Percentiles rank a stretch among this genome's conserved stretches.
phyloP scores from a whole-genome alignment of 1,284 basidiomycete genomes.

The Coniferiporia sulphurascens region DNA sequence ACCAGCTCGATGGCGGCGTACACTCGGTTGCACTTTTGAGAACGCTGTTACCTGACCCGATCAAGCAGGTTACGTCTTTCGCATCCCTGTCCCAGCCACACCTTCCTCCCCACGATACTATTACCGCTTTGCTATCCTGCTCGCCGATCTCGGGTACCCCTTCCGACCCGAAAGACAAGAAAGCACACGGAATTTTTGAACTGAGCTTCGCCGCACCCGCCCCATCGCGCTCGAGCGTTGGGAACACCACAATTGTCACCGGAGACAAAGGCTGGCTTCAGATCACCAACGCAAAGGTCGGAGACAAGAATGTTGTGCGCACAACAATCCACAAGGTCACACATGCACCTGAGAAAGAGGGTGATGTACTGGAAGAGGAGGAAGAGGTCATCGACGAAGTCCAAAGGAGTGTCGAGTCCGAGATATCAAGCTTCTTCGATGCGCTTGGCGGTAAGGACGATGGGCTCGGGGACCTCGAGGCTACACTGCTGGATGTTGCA shows the following conservation, averaged over 20 bases:
- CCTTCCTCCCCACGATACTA: constrained; percentile 73
- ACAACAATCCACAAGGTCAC: constrained; percentile 36
- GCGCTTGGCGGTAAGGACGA: constrained; percentile 39
- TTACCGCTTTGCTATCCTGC: constrained; percentile 36
- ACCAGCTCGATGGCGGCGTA: constrained; percentile 65
- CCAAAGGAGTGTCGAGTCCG: constrained; percentile 49
- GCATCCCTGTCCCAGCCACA: constrained; percentile 65
- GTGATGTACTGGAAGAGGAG: constrained; percentile 37
- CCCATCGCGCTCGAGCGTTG: constrained; percentile 30
- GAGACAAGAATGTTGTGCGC: constrained; percentile 30
- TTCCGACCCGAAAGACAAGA: constrained; percentile 43
- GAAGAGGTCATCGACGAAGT: constrained; percentile 47
- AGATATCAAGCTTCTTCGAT: constrained; percentile 58
- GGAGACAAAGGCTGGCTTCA: constrained; percentile 58
- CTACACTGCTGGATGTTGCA: constrained; percentile 67
- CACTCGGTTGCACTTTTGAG: constrained; percentile 63
- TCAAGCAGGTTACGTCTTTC: constrained; percentile 56
- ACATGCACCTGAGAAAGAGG: constrained; percentile 37
- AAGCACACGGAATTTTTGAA: constrained; percentile 55
- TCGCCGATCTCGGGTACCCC: not conserved
- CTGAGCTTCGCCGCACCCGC: constrained; percentile 55
- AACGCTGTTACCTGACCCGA: constrained; percentile 48
- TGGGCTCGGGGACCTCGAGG: constrained; percentile 48
- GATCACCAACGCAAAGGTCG: constrained; percentile 32
- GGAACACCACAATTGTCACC: constrained; percentile 47